These are phyloP conservation scores for Naganishia albida DNA, from an alignment of 1,284 basidiomycete genomes.

Conservation along the genomic window DNA sequence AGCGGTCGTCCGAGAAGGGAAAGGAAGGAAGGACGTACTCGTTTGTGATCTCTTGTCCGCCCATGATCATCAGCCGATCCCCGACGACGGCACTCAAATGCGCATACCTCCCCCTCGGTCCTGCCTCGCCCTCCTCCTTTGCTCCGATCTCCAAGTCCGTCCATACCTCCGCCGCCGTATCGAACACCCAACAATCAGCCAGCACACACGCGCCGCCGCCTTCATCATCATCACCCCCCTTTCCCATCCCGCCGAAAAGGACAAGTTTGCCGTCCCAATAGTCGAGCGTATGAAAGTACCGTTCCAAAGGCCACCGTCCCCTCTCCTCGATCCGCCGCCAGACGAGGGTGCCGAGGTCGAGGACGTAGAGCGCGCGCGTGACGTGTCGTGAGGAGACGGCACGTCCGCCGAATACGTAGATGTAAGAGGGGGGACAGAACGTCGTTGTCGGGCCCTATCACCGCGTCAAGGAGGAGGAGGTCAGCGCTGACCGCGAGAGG, in stretches of 20 bases:
- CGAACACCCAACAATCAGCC: constrained; percentile 81
- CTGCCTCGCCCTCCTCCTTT: constrained; percentile 46
- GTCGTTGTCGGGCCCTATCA: constrained; percentile 41
- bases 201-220: constrained; percentile 72
- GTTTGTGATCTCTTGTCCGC: constrained; percentile 75
- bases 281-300: constrained; percentile 91
- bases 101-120: constrained; percentile 81
- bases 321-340: constrained; percentile 66
- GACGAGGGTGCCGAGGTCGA: constrained; percentile 73
- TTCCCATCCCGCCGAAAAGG: constrained; percentile 89
- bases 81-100: constrained; percentile 82
- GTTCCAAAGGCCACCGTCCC: constrained; percentile 60
- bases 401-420: constrained; percentile 70
- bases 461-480: constrained; percentile 1
- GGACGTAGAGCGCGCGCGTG: constrained; percentile 42
- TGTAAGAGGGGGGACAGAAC: constrained; percentile 46
- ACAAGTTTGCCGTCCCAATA: constrained; percentile 83
- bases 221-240: constrained; percentile 50
- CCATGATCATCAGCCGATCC: constrained; percentile 84
- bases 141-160: constrained; percentile 55
- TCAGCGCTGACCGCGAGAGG: neutral
- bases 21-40: constrained; percentile 41
- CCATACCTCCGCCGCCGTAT: constrained; percentile 71
- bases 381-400: constrained; percentile 70
- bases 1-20: neutral